Base-by-base conservation (phyloP, 176 grass and related monocot genomes). In the Raddia distichophylla region DNA sequence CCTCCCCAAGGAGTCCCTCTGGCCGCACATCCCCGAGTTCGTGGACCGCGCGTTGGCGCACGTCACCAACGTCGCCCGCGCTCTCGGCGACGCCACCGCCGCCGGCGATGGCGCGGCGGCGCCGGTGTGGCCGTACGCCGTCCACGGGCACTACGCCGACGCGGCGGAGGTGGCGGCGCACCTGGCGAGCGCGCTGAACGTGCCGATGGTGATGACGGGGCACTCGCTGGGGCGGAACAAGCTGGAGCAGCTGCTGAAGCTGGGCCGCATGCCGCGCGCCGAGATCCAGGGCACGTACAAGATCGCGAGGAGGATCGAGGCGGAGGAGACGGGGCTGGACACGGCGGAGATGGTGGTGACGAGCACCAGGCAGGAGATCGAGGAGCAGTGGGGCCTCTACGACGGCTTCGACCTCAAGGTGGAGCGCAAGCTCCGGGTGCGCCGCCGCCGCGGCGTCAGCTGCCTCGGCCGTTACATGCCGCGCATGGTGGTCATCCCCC, bases 311-410 rank as follows among this genome's bases (percentile, higher is more conserved):
- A 68, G 95, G 11, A 64, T 95, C 44, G 95, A 98, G 88, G 95
- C 83, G 1, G 95, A 98, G 90, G 95, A 98, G 88, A 84, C 60
- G 0, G 95, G 84, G 0, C 84, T 98, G 4, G 95, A 98, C 53
- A 76, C 93, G 8, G 92, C 95, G 0, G 92, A 98, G 81, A 81
- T 98, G 81, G 95, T 98, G 60, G 92, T 98, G 17, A 94, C 92
- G 5, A 90, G 88, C 88, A 98, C 95, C 60, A 91, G 91, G 75
- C 95, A 98, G 82, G 95, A 98, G 86, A 69, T 98, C 49, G 92
- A 98, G 82, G 95, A 98, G 88, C 95, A 98, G 84, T 98, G 95
- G 95, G 95, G 95, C 0, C 74, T 94, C 55, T 98, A 98, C 75
- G 92, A 98, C 56, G 95, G 95, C 0, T 98, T 98, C 34, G 95